Base-by-base conservation (phyloP, 345 rosid genomes). In the Eucalyptus pumila region DNA sequence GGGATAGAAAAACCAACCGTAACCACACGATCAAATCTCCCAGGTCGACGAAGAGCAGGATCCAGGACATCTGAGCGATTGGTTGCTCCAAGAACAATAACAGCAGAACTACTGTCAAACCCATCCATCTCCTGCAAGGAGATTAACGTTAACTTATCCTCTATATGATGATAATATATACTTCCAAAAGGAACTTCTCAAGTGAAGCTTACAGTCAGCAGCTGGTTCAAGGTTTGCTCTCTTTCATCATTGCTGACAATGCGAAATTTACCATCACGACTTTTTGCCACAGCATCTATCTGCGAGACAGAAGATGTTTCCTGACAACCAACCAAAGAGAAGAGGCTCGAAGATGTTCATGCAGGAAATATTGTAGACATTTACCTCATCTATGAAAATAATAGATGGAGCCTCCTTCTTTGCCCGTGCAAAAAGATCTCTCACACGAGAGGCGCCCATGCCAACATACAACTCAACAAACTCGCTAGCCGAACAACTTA, bases 241-340 rank as follows among this genome's bases (percentile, higher is more conserved):
- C 99, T 94, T 91, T 98, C 99, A 89, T 98, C 99, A 89, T 96
- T 98, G 91, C 96, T 96, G 89, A 92, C 99, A 30, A 96, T 92
- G 88, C 97, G 96, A 92, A 93, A 97, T 93, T 95, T 97, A 89
- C 98, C 97, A 90, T 98, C 99, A 37, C 99, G 98, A 90, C 99
- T 96, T 94, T 96, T 98, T 86, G 99, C 99, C 90, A 98, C 99
- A 50, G 99, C 99, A 92, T 98, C 98, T 89, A 98, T 97, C 99
- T 98, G 96, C 90, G 87, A 15, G 60, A 86, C 86, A 87, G n/a
- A 51, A 69, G 80, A 60, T 54, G 56, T 56, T 40, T 14, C 62
- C 87, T 37, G 45, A 49, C 42, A 69, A 88, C 42, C n/a, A 11
- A 47, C 48, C 89, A n/a, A 89, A 34, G 60, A 72, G 34, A 86